Conservation (phyloP, 2,329 filamentous ascomycete genomes). For the Ploettnerulaceae sp. region DNA sequence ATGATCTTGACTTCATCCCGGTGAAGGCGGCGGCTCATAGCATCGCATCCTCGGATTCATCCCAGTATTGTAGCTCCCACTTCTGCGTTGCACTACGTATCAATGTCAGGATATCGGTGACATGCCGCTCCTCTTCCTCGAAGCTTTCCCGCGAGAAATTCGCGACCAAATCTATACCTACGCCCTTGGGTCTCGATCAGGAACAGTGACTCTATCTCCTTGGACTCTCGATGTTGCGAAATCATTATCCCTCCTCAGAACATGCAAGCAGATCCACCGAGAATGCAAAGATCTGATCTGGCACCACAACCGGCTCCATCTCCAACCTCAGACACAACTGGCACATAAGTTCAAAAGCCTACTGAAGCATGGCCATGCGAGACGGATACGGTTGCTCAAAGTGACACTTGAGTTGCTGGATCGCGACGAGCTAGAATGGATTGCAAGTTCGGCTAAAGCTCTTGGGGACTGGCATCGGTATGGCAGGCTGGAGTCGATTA, state of each 20-base stretch:
- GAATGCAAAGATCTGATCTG: constrained; percentile 32
- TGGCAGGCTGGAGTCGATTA: constrained; percentile 23
- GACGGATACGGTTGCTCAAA: constrained; percentile 22
- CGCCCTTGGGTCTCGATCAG: constrained; percentile 24
- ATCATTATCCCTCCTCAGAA: constrained; percentile 29
- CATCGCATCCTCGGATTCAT: no score
- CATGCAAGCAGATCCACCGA: constrained; percentile 30
- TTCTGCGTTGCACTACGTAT: no score
- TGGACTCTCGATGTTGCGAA: constrained; percentile 27
- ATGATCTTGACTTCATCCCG: not conserved
- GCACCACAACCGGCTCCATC: constrained; percentile 24
- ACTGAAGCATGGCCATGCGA: constrained; percentile 13
- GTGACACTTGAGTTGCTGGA: constrained; percentile 29
- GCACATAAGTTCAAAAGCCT: constrained; percentile 18
- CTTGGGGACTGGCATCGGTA: constrained; percentile 16
- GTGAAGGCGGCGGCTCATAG: not conserved
- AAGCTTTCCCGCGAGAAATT: constrained; percentile 29
- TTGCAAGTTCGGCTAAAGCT: constrained; percentile 17
- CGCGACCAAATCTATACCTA: constrained; percentile 31
- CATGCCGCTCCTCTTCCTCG: constrained; percentile 25
- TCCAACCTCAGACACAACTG: constrained; percentile 20
- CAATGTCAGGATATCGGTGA: no score
- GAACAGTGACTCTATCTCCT: constrained; percentile 24
- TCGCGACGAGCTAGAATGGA: constrained; percentile 31
- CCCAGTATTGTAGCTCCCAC: no score